These are phyloP conservation scores for Wickerhamiella nectarea DNA, from an alignment of 805 yeast genomes.

Conservation along the genomic window DNA sequence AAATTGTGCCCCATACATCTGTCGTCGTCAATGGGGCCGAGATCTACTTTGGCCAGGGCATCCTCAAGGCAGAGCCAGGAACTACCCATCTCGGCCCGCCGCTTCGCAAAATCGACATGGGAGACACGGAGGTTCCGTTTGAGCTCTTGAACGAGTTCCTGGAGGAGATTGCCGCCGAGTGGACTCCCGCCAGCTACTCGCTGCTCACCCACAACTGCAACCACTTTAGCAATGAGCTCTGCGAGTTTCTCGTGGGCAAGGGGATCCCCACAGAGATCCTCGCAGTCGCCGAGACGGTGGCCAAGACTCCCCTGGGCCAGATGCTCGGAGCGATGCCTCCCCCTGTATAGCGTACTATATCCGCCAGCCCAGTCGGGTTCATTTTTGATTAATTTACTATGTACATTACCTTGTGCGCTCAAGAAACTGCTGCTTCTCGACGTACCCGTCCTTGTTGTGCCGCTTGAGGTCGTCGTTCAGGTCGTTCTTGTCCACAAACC, in stretches of 20 bases:
- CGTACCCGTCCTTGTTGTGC: conserved; percentile 78
- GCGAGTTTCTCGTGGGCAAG: conserved; percentile 45
- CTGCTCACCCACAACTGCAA: conserved; percentile 54
- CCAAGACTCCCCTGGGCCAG: conserved; percentile 39
- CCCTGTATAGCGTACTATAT: conserved; percentile 1
- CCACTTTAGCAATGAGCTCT: conserved; percentile 45
- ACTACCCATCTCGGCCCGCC: conserved; percentile 48
- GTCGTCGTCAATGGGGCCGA: conserved; percentile 43
- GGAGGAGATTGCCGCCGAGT: conserved; percentile 35
- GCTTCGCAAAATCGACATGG: conserved; percentile 38
- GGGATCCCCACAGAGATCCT: conserved; percentile 41
- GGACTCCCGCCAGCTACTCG: conserved; percentile 37
- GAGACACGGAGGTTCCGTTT: conserved; percentile 37
- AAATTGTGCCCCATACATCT: conserved; percentile 57
- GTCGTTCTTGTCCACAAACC: conserved; percentile 76
- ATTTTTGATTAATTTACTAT: no score
- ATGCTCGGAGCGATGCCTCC: conserved; percentile 22
- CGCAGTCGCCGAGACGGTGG: conserved; percentile 39
- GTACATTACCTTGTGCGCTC: neutral
- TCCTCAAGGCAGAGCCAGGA: conserved; percentile 37
- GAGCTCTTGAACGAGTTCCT: conserved; percentile 43
- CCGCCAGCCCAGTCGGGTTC: no score
- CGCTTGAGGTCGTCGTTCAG: conserved; percentile 67
- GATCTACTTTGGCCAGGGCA: conserved; percentile 47
- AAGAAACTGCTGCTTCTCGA: conserved; percentile 84